Evolutionary conservation across 2,329 filamentous ascomycete species (phyloP).

Genomic region (Blastomyces parvus): DNA sequence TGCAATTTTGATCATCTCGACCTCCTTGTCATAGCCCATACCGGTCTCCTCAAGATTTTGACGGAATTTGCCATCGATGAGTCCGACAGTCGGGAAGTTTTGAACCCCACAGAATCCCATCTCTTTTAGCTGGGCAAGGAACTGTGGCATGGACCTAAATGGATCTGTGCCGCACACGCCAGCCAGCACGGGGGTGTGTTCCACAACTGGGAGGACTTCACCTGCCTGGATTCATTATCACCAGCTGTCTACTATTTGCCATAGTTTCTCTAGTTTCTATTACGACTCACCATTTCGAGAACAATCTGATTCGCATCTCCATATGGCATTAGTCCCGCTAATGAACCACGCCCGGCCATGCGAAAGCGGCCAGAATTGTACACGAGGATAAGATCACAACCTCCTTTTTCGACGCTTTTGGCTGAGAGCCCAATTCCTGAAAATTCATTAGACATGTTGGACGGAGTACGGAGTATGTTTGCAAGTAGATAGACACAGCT

Average conservation of each 20-base stretch:
- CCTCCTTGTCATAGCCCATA: slow-evolving; percentile 59
- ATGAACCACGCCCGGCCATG: slow-evolving; percentile 61
- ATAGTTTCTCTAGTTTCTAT: too few species aligned
- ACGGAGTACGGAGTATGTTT: not conserved
- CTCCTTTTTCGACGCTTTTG: slow-evolving; percentile 60
- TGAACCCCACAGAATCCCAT: slow-evolving; percentile 61
- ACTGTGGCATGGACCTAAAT: slow-evolving; percentile 52
- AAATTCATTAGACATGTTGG: not conserved
- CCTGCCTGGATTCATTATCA: slow-evolving; percentile 37
- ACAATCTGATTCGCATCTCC: slow-evolving; percentile 62
- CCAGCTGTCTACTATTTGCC: not conserved
- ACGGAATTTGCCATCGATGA: slow-evolving; percentile 60
- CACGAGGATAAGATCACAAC: slow-evolving; percentile 60
- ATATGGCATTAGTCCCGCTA: slow-evolving; percentile 63
- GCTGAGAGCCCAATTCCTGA: slow-evolving; percentile 59
- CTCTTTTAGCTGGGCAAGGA: slow-evolving; percentile 51
- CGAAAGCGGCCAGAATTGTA: slow-evolving; percentile 65
- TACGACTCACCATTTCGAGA: slow-evolving; percentile 50
- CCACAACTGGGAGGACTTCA: slow-evolving; percentile 57
- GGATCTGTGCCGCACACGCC: slow-evolving; percentile 64
- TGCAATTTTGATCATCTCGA: slow-evolving; percentile 56
- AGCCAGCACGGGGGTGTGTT: slow-evolving; percentile 56
- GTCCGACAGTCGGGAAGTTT: slow-evolving; percentile 63
- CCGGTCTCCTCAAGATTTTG: slow-evolving; percentile 61
- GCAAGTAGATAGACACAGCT: not conserved